Percentiles rank a stretch among this genome's conserved stretches.
phyloP scores from a whole-genome alignment of 441 rosid genomes.

The Populus hybrid region DNA sequence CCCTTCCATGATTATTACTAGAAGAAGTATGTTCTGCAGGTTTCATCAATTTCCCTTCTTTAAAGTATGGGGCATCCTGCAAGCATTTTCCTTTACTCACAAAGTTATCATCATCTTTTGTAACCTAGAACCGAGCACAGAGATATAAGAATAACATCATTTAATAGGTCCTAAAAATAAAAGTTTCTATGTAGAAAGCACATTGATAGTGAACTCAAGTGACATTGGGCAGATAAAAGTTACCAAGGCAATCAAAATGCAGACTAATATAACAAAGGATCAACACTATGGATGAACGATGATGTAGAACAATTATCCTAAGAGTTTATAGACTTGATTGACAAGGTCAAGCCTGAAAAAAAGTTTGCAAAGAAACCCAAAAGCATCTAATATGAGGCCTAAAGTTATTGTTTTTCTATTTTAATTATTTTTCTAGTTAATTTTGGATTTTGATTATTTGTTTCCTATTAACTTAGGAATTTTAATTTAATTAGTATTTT shows the following conservation, averaged over 20 bases:
- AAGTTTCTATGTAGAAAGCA: neutral
- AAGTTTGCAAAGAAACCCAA: too few relatives aligned
- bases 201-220: slow-evolving; percentile 4
- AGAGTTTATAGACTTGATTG: too few relatives aligned
- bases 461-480: too few relatives aligned
- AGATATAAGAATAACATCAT: slow-evolving; percentile 8
- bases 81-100: slow-evolving; percentile 51
- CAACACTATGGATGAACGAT: neutral
- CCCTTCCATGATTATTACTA: slow-evolving; percentile 44
- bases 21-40: slow-evolving; percentile 37
- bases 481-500: too few relatives aligned
- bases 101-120: slow-evolving; percentile 42
- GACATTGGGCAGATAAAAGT: neutral
- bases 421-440: too few relatives aligned
- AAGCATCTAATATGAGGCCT: too few relatives aligned
- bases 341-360: too few relatives aligned
- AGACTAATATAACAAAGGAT: neutral
- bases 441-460: too few relatives aligned
- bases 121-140: slow-evolving; percentile 38
- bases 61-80: slow-evolving; percentile 36
- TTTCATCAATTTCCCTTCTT: slow-evolving; percentile 48
- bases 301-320: too few relatives aligned
- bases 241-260: neutral
- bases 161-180: slow-evolving; percentile 4
- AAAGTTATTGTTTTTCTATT: too few relatives aligned